Evolutionary conservation across 345 rosid species (phyloP).

Genomic region (Nephelium lappaceum): DNA sequence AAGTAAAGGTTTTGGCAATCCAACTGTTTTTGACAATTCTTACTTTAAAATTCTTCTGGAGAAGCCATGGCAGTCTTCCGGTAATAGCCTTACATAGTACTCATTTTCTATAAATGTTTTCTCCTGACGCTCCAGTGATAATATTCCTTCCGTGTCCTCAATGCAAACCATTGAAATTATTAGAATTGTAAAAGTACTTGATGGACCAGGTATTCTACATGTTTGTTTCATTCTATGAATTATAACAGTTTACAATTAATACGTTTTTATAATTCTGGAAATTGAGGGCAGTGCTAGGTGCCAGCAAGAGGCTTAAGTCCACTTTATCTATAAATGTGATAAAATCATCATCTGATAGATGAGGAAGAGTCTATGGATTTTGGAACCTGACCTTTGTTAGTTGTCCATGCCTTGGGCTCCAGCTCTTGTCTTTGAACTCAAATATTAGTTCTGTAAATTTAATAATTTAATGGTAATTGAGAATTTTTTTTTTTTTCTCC

Average conservation of each 20-base stretch:
- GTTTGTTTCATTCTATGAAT: not conserved
- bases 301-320: not conserved
- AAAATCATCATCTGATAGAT: not conserved
- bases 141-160: not conserved
- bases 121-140: not conserved
- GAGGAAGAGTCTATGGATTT: not conserved
- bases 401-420: not conserved
- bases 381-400: not conserved
- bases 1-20: conserved; percentile 86
- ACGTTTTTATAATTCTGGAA: not conserved
- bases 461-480: not conserved
- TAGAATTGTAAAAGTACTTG: not conserved
- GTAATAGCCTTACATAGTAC: conserved; percentile 36
- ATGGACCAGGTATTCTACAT: not conserved
- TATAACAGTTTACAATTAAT: not conserved
- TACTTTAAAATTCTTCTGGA: conserved; percentile 83
- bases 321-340: not conserved
- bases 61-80: conserved; percentile 82
- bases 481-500: not conserved
- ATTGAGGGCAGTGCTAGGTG: not conserved
- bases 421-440: not conserved
- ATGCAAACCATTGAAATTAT: not conserved
- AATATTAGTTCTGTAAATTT: not conserved
- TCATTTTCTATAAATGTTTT: not conserved
- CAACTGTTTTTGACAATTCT: conserved; percentile 69